Evolutionary conservation across 345 rosid genomes (phyloP).

Genomic region (Bruguiera sexangula): DNA sequence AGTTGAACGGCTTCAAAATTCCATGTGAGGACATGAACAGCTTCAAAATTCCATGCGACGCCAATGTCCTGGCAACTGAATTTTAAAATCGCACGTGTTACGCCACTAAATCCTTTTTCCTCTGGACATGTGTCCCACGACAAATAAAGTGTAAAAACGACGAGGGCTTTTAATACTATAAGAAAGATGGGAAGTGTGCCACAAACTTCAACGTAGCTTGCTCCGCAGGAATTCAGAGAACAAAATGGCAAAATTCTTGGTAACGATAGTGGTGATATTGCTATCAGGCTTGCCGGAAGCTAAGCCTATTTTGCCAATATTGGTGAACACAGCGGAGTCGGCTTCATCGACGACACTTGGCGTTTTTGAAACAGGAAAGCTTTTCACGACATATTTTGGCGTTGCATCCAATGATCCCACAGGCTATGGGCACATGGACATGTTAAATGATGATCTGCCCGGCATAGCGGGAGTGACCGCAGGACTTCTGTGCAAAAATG

Average conservation of each 20-base stretch:
- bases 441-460: slow-evolving; percentile 27
- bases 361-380: slow-evolving; percentile 1
- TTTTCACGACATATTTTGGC: neutral
- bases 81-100: no score
- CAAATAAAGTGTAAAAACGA: no score
- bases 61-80: no score
- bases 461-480: slow-evolving; percentile 3
- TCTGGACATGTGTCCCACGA: no score
- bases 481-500: slow-evolving; percentile 12
- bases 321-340: neutral
- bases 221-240: no score
- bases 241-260: neutral
- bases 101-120: no score
- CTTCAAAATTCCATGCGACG: no score
- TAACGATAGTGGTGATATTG: neutral
- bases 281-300: neutral
- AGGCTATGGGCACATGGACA: slow-evolving; percentile 43
- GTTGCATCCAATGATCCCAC: neutral
- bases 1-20: no score
- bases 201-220: no score
- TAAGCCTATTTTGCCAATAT: neutral
- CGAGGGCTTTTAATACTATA: no score
- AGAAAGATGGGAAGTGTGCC: no score
- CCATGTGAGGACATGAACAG: no score
- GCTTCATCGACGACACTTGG: neutral